Percentiles rank a stretch among this genome's conserved stretches.
These are phyloP conservation scores for Verticillium alfalfae DNA, from an alignment of 2,329 filamentous ascomycete genomes.

Conservation along the genomic window DNA sequence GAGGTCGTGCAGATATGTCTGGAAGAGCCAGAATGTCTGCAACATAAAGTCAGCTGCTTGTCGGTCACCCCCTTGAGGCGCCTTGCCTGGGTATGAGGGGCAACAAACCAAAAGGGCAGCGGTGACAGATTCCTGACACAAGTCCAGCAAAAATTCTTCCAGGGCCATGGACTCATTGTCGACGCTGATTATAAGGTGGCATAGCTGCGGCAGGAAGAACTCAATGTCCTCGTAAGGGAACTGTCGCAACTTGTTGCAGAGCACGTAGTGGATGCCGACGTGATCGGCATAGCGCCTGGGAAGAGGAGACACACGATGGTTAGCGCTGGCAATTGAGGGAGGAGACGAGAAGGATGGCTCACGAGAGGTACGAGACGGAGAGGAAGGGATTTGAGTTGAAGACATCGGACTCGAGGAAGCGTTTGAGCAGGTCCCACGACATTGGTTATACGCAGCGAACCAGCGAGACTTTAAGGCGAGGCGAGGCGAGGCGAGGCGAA, in stretches of 20 bases:
- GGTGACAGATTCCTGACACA: conserved; percentile 84
- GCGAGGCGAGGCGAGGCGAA: neutral
- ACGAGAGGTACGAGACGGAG: conserved; percentile 85
- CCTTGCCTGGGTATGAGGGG: conserved; percentile 1
- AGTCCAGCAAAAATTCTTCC: conserved; percentile 80
- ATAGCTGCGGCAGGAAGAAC: conserved; percentile 85
- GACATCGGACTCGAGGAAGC: conserved; percentile 90
- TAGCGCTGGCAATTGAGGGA: conserved; percentile 10
- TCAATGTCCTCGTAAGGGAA: conserved; percentile 90
- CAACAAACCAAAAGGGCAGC: conserved; percentile 69
- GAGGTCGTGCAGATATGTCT: conserved; percentile 81
- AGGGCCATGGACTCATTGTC: conserved; percentile 89
- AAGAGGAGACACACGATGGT: conserved; percentile 5
- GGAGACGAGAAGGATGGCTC: conserved; percentile 31
- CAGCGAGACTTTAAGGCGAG: neutral
- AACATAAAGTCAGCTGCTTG: neutral
- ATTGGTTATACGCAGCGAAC: conserved; percentile 32
- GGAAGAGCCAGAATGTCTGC: conserved; percentile 86
- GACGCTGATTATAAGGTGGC: conserved; percentile 80
- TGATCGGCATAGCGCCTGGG: conserved; percentile 79
- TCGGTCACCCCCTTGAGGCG: neutral
- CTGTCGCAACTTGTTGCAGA: conserved; percentile 82
- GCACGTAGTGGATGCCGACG: conserved; percentile 83
- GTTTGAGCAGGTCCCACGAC: conserved; percentile 84
- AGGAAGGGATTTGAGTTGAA: conserved; percentile 89